Evolutionary conservation across 1,284 basidiomycete genomes (phyloP), one percentile per base, ranked within the genome.

Genomic region (Moesziomyces globuligerus): DNA sequence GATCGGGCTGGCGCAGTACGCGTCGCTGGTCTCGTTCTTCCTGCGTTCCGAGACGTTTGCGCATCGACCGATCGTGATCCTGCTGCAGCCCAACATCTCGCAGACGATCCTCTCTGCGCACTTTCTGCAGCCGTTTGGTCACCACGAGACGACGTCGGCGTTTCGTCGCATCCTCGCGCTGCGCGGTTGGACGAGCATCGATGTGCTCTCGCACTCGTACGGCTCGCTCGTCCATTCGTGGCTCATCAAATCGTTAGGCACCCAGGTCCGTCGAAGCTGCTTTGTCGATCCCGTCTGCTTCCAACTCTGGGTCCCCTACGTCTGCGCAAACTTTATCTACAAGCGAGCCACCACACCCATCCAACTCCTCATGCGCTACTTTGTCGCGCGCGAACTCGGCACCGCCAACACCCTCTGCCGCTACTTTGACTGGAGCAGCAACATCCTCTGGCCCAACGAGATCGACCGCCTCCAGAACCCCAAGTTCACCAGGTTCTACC

Each of bases 201-300:
- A 70, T 36, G 50, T 82, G 15, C 50, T 82, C 9, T 77, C 75
- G 23, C 80, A 82, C 65, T 76, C 74, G 18, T 79, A 76, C 59
- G 80, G 80, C 29, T 79, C 79, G 4, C 75, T 80, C 15, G 64
- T 75, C 1, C 73, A 75, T 23, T 57, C 74, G 26, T 80, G 77
- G 75, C 60, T 81, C 11, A 52, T 81, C 50, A 80, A 80, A 48
- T 68, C 65, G 15, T 41, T 78, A 18, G 56, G 65, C 8, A 17
- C 47, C 3, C 26, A 48, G 32, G 29, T 81, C 3, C 49, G 57
- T n/a, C 54, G 80, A 9, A 53, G 43, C n/a, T 71, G 78, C 49
- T 73, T 81, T 34, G 76, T 81, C 37, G 80, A 81, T 43, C 80
- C 80, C 2, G 77, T 81, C 6, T 77, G 76, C 44, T 74, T 80